Evolutionary conservation across 345 rosid species (phyloP), one percentile per base, ranked within the genome.

Genomic region (Eucalyptus sp.): DNA sequence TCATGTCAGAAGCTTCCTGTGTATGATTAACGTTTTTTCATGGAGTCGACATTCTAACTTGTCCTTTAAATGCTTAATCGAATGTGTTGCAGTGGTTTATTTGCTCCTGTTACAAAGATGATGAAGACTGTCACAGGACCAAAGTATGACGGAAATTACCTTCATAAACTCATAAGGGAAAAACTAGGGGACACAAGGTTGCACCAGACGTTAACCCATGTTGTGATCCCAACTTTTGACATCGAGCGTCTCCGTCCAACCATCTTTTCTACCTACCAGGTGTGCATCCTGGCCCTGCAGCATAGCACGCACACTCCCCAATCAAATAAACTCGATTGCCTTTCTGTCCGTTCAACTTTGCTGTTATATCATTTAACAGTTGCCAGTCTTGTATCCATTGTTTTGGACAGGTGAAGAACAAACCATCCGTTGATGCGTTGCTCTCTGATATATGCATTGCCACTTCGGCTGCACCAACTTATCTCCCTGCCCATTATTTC

Each of bases 201-300:
- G 87, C 81, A 86, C 86, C 86, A 90, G 81, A 37, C 93, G 6
- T 49, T 90, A 86, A 79, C 91, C 18, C 81, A 88, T 56, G n/a
- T 90, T 25, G 91, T 33, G 83, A 71, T 71, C 46, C 83, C 83
- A 37, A 37, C 46, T 37, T 71, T 71, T 71, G 83, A 71, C 80
- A 89, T 91, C 83, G 89, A 89, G 89, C 54, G 64, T 24, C 87
- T 91, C 29, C 91, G 90, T 31, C 91, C 93, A 10, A 90, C 88
- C 79, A 87, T 90, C 62, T 90, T 90, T 56, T 91, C 93, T 81
- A 91, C 66, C 56, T 89, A 87, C 64, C 79, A 90, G 91, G 66
- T 50, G 43, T 71, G 83, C 46, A 71, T 62, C 51, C 31, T 60
- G 24, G 50, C 13, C 44, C 62, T 50, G 33, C 20, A 20, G 11